Evolutionary conservation across 1,139 yeast species (phyloP), one percentile per base, ranked within the genome.

Genomic region (Geotrichum klebahnii): DNA sequence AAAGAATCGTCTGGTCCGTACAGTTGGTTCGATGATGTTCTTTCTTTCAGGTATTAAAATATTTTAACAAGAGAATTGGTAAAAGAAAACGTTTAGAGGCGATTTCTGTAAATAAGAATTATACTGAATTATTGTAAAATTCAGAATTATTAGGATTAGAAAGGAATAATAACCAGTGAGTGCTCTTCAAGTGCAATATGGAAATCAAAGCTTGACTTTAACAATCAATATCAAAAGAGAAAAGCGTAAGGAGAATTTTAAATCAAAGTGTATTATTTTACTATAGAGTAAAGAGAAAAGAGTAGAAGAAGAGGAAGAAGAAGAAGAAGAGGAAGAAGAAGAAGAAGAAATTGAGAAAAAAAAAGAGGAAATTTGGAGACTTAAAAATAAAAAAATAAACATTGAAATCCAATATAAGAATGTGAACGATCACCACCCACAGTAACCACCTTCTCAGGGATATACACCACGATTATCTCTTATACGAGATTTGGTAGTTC

Each of bases 241-340:
- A n/a, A n/a, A n/a, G n/a, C n/a, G n/a, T n/a, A n/a, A n/a, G n/a
- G n/a, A n/a, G n/a, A n/a, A n/a, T n/a, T n/a, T n/a, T n/a, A n/a
- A n/a, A n/a, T n/a, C n/a, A n/a, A n/a, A n/a, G n/a, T n/a, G n/a
- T n/a, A n/a, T 26, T 26, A 6, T 26, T 26, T 26, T 26, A 6
- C 10, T 26, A 6, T 5, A 26, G 29, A 10, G 29, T 26, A 26
- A 6, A 10, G 10, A 26, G 29, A 26, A 26, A 10, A 26, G 10
- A 26, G 10, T 6, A 26, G 29, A 26, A 26, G 29, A 26, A 26
- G 29, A 26, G 29, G 29, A 26, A 26, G 29, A 26, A n/a, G n/a
- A 33, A 42, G 17, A 20, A 23, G 17, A 34, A 31, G 22, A 46
- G 16, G 16, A 40, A 38, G 32, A 31, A 23, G 33, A 39, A 24